Conservation (phyloP, 441 rosid species). For the Capsella rubella region DNA sequence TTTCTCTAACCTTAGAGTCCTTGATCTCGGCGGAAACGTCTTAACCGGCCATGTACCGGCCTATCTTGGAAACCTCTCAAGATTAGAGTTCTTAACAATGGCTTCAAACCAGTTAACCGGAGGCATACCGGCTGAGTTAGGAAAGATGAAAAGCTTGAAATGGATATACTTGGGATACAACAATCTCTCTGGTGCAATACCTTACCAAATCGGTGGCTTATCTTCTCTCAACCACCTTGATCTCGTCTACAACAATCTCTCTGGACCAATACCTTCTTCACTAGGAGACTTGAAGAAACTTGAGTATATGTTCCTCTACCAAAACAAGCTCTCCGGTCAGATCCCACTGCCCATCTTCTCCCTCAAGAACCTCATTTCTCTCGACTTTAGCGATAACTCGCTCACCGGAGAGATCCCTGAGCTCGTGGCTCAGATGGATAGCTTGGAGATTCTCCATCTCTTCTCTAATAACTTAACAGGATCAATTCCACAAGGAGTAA, state of each 20-base stretch:
- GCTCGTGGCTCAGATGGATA: slow-evolving; percentile 56
- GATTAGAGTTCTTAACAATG: slow-evolving; percentile 67
- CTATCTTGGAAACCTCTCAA: slow-evolving; percentile 56
- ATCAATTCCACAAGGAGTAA: slow-evolving; percentile 60
- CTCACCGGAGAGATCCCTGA: slow-evolving; percentile 81
- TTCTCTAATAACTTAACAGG: slow-evolving; percentile 82
- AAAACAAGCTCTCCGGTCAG: slow-evolving; percentile 68
- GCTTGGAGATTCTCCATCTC: slow-evolving; percentile 81
- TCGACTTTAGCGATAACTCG: slow-evolving; percentile 80
- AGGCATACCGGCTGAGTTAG: slow-evolving; percentile 56
- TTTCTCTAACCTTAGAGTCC: slow-evolving; percentile 57
- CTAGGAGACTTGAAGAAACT: slow-evolving; percentile 68
- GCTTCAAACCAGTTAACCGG: slow-evolving; percentile 84
- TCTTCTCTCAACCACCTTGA: slow-evolving; percentile 74
- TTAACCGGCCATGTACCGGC: slow-evolving; percentile 65
- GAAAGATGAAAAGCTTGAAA: slow-evolving; percentile 60
- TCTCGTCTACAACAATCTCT: slow-evolving; percentile 86
- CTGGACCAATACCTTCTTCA: slow-evolving; percentile 71
- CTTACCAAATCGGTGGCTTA: slow-evolving; percentile 63
- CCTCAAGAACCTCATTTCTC: slow-evolving; percentile 63
- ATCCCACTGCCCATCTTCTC: slow-evolving; percentile 66
- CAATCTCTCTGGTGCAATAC: slow-evolving; percentile 81
- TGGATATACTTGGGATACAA: slow-evolving; percentile 95
- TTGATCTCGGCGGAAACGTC: slow-evolving; percentile 89
- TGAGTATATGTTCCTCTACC: slow-evolving; percentile 76